Conservation (phyloP, 305 asterid species). For the Rubia peregrina region DNA sequence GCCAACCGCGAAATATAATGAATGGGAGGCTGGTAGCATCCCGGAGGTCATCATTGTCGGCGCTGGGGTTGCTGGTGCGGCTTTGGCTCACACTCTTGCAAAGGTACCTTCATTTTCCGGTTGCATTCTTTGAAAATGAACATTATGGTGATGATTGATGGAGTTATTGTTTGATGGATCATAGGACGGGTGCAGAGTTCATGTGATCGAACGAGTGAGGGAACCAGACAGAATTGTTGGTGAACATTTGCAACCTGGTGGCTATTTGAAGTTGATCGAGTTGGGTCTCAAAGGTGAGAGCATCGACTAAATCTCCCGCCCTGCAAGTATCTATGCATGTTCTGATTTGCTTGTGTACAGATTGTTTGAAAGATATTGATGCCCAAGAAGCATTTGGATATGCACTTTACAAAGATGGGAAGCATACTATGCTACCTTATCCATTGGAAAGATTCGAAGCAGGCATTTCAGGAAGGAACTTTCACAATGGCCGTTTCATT, state of each 20-base stretch:
- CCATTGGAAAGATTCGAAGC: not conserved
- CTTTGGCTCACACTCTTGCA: conserved; percentile 2
- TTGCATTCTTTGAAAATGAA: not conserved
- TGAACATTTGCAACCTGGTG: conserved; percentile 41
- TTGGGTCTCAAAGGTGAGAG: conserved; percentile 37
- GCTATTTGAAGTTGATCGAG: conserved; percentile 32
- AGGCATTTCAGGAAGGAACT: not conserved
- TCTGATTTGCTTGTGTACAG: not conserved
- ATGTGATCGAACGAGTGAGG: conserved; percentile 34
- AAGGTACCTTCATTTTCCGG: not conserved
- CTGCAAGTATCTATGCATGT: not conserved
- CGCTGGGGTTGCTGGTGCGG: not conserved
- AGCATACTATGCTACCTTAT: not conserved
- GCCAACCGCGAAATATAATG: not conserved
- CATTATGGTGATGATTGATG: not conserved
- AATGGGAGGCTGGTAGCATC: conserved; percentile 11
- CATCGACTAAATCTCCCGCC: conserved; percentile 4
- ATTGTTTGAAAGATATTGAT: conserved; percentile 2
- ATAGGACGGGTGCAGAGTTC: conserved; percentile 31
- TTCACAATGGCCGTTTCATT: conserved; percentile 1
- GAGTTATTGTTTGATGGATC: not conserved
- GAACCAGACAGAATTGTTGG: conserved; percentile 39
- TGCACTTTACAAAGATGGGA: not conserved
- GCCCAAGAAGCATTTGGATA: conserved; percentile 2
- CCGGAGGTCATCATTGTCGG: not conserved